Conservation (phyloP, 1,139 yeast species). For the Pichia norvegensis region DNA sequence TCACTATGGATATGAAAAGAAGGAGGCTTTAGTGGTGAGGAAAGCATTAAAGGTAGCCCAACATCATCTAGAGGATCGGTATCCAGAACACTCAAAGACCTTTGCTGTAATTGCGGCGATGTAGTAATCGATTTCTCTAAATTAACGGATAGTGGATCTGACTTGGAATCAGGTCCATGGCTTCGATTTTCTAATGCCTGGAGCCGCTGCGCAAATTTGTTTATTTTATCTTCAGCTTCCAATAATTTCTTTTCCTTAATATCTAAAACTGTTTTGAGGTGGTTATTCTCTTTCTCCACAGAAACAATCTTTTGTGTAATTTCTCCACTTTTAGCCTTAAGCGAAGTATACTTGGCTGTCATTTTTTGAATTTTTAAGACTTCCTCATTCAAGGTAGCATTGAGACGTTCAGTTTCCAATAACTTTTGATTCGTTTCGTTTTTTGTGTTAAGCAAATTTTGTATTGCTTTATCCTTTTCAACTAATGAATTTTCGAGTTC, state of each 20-base stretch:
- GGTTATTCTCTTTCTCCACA: slow-evolving; percentile 3
- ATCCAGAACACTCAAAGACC: slow-evolving; percentile 7
- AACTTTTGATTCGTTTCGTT: background rate
- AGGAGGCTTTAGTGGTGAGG: slow-evolving; percentile 12
- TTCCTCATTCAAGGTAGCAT: background rate
- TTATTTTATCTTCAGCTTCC: background rate
- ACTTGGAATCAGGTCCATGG: background rate
- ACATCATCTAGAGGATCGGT: slow-evolving; percentile 11
- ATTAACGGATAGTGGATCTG: background rate
- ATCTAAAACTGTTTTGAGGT: background rate
- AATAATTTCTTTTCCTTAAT: background rate
- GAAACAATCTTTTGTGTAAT: background rate
- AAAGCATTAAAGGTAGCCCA: slow-evolving; percentile 10
- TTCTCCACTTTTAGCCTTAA: slow-evolving; percentile 5
- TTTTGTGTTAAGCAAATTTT: background rate
- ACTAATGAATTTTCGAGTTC: background rate
- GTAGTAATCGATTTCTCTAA: background rate
- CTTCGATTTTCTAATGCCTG: background rate
- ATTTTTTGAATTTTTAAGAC: background rate
- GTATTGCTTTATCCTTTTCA: background rate
- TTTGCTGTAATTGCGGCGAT: slow-evolving; percentile 3
- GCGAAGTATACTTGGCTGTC: slow-evolving; percentile 3
- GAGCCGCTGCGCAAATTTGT: background rate
- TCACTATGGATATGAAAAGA: slow-evolving; percentile 14
- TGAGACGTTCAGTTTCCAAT: background rate